phyloP scores from a whole-genome alignment of 2,329 filamentous ascomycete species.

The Botryotinia calthae region DNA sequence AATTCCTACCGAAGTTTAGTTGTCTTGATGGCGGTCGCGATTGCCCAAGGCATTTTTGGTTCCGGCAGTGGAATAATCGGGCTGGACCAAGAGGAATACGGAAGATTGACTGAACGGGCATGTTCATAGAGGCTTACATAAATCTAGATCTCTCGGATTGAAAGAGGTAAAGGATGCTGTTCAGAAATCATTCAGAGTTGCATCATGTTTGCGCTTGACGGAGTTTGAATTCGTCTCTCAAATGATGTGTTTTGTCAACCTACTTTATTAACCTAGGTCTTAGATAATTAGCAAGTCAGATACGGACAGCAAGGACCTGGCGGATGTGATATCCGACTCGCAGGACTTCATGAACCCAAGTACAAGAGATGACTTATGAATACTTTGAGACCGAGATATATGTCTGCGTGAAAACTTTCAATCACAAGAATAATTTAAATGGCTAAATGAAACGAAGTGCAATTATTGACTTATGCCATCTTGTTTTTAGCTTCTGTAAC shows the following conservation, averaged over 20 bases:
- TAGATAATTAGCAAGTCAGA: no score
- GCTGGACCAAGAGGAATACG: not conserved
- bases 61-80: not conserved
- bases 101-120: not conserved
- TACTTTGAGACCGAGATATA: not conserved
- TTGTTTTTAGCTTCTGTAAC: not conserved
- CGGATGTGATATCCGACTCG: not conserved
- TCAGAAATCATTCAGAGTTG: not conserved
- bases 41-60: not conserved
- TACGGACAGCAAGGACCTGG: not conserved
- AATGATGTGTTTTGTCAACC: not conserved
- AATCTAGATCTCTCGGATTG: not conserved
- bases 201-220: not conserved
- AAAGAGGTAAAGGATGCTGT: not conserved
- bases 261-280: not conserved
- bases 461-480: not conserved
- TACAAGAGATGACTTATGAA: no score
- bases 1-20: not conserved
- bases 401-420: not conserved
- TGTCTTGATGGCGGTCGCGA: not conserved
- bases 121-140: not conserved
- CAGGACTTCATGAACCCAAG: not conserved
- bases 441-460: not conserved
- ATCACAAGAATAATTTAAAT: not conserved
- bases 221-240: not conserved